Percentiles rank a stretch among this genome's conserved stretches.
Conservation (phyloP, 306 rosid genomes). For the Medicago arabica region DNA sequence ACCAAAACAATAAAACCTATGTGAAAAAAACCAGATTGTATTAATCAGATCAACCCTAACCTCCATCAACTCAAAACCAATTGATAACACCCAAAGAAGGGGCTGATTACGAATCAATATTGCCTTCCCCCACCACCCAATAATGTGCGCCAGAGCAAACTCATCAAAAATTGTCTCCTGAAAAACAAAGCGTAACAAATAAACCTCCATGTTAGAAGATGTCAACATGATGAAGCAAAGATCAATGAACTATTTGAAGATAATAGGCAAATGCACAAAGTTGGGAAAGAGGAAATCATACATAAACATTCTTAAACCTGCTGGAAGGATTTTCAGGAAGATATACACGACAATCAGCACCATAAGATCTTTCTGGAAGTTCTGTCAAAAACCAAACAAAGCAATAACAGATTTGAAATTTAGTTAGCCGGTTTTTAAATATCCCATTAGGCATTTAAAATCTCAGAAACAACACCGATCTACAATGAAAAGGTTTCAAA, state of each 20-base stretch:
- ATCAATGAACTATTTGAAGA: slow-evolving; percentile 18
- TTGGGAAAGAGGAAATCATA: slow-evolving; percentile 77
- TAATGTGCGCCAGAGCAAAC: slow-evolving; percentile 92
- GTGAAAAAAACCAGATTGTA: slow-evolving; percentile 3
- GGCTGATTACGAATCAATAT: slow-evolving; percentile 98
- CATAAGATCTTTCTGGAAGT: slow-evolving; percentile 97
- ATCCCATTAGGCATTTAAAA: slow-evolving; percentile 16
- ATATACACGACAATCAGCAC: slow-evolving; percentile 95
- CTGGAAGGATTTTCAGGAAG: slow-evolving; percentile 84
- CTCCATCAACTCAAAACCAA: slow-evolving; percentile 97
- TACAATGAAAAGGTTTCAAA: slow-evolving; percentile 31
- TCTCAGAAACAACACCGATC: slow-evolving; percentile 10
- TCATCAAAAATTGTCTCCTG: slow-evolving; percentile 98
- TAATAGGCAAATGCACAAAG: slow-evolving; percentile 39
- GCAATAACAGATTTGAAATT: slow-evolving; percentile 31
- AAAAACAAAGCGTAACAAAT: slow-evolving; percentile 21
- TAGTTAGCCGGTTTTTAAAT: not conserved
- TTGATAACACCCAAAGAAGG: slow-evolving; percentile 92
- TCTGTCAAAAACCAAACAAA: slow-evolving; percentile 59
- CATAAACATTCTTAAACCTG: slow-evolving; percentile 99
- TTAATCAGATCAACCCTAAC: slow-evolving; percentile 48
- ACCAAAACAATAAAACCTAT: slow-evolving; percentile 21
- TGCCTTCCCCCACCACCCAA: slow-evolving; percentile 99
- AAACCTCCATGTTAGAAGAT: slow-evolving; percentile 41
- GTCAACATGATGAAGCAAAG: slow-evolving; percentile 7